A percentile compares a stretch with the other conserved stretches of the same genome.
These are phyloP conservation scores for Yamadazyma conglobata DNA, from an alignment of 1,139 yeast genomes.

Conservation along the genomic window DNA sequence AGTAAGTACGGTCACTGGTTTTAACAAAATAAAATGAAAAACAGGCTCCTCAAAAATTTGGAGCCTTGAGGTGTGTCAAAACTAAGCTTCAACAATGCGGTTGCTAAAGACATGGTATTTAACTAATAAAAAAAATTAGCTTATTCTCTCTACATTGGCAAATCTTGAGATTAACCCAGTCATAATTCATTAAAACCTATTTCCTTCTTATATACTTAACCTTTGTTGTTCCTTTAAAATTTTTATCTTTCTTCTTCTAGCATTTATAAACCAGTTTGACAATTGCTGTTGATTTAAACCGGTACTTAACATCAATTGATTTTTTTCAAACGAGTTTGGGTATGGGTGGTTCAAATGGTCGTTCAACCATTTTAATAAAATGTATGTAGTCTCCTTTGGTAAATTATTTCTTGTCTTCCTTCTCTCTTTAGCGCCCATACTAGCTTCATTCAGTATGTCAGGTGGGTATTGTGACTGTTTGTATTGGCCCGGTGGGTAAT, in stretches of 20 bases:
- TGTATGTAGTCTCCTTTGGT: constrained; percentile 84
- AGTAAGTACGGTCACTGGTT: no score
- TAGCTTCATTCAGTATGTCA: no score
- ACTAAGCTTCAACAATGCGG: no score
- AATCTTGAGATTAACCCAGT: no score
- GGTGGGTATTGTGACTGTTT: no score
- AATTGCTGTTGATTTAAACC: constrained; percentile 89
- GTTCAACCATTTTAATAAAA: constrained; percentile 78
- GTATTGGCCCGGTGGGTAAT: no score
- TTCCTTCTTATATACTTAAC: constrained; percentile 5
- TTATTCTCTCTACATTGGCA: no score
- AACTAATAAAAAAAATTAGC: no score
- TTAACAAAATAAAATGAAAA: no score
- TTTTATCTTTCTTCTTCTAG: constrained; percentile 78
- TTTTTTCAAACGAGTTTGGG: constrained; percentile 88
- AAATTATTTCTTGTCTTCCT: constrained; percentile 68
- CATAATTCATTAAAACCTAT: constrained; percentile 1
- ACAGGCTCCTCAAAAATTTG: no score
- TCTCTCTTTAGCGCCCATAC: constrained; percentile 14
- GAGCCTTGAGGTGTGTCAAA: no score
- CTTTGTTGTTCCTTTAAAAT: constrained; percentile 40
- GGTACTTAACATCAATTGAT: constrained; percentile 72
- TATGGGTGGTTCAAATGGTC: constrained; percentile 89
- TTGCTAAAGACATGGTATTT: no score
- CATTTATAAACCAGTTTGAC: constrained; percentile 96